Percentiles rank a stretch among this genome's conserved stretches.
Evolutionary conservation across 306 rosid species (phyloP).

Genomic region (Mucuna pruriens): DNA sequence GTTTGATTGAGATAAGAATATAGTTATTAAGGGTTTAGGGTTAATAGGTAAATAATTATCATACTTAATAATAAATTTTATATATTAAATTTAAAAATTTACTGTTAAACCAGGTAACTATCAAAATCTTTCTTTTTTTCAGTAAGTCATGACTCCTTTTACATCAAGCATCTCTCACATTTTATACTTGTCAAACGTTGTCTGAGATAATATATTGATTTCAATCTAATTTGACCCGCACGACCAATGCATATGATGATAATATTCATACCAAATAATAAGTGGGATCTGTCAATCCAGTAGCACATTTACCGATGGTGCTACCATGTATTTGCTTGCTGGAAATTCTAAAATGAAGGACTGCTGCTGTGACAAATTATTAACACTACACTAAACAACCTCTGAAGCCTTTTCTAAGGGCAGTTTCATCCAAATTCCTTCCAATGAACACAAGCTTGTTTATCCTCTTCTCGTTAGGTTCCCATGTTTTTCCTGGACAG

Average conservation of each 20-base stretch:
- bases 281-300: background rate
- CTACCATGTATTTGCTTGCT: background rate
- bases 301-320: slow-evolving; percentile 7
- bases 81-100: too few relatives aligned
- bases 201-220: background rate
- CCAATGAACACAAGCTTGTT: slow-evolving; percentile 93
- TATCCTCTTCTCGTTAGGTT: slow-evolving; percentile 72
- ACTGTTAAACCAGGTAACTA: too few relatives aligned
- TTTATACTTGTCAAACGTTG: too few relatives aligned
- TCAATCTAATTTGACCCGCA: background rate
- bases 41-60: too few relatives aligned
- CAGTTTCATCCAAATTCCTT: slow-evolving; percentile 81
- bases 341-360: background rate
- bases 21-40: too few relatives aligned
- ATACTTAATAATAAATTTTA: too few relatives aligned
- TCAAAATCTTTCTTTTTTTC: too few relatives aligned
- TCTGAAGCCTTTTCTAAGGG: slow-evolving; percentile 81
- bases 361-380: background rate
- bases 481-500: slow-evolving; percentile 79
- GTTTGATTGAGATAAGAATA: too few relatives aligned
- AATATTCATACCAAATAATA: background rate
- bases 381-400: slow-evolving; percentile 63
- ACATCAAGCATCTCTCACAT: background rate
- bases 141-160: background rate
- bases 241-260: slow-evolving; percentile 16